Evolutionary conservation across 2,329 filamentous ascomycete genomes (phyloP), one percentile per base, ranked within the genome.

Genomic region (Apiospora saccharicola): DNA sequence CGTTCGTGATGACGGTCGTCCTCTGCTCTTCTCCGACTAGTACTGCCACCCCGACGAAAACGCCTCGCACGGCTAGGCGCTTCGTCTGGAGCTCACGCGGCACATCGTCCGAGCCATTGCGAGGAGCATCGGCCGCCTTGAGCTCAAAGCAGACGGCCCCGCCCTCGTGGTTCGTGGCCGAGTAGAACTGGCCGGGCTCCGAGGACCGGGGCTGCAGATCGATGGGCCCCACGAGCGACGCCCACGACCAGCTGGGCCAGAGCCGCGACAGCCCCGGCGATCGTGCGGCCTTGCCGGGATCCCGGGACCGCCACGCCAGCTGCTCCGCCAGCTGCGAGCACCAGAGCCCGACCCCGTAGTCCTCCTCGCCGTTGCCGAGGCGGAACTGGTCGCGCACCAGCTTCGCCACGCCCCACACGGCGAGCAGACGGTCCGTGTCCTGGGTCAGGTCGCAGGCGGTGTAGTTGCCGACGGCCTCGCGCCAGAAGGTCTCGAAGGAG

Each of bases 391-490:
- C 75, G 13, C 70, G 67, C 1, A 76, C 74, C 13, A 75, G 49
- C 68, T 74, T 74, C 19, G 75, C 76, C 0, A 78, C 72, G 37
- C 75, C 75, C 72, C 73, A 77, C 12, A 77, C 70, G 34, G 77
- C 77, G 1, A 43, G 49, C 22, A 75, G 67, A 19, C 71, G 68
- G 69, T 78, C 76, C 24, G 41, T 26, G 51, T 71, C 34, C 7
- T 68, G 68, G 1, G 75, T 77, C 3, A 78, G 69, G 14, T 72
- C 8, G 69, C 75, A 77, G 19, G 46, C 47, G 16, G 76, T 77
- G 71, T 78, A 77, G 4, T 71, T 72, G 4, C 67, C 69, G 1
- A 78, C 76, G 12, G 75, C 71, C 37, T 49, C 51, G 14, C 53
- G 37, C 77, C 77, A 78, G 30, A 77, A 76, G n/a, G 43, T 2